Base-by-base conservation (phyloP, 805 yeast genomes). In the Kuraishia ogatae region DNA sequence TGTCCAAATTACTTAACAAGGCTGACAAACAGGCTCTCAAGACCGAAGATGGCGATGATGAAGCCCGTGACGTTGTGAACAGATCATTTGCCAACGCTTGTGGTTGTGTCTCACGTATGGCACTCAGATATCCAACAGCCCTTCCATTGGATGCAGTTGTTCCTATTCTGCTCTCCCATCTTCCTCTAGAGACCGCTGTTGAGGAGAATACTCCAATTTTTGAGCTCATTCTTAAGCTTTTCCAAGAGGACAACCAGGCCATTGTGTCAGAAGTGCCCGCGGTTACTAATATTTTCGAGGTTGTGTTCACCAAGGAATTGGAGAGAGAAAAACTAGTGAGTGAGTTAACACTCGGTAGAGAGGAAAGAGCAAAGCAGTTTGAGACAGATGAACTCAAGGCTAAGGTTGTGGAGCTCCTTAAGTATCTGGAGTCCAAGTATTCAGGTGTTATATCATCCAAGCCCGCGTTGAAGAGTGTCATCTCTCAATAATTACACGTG, bases 61-160 rank as follows among this genome's bases (percentile, higher is more conserved):
- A 87, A 69, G 78, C 89, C 39, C 80, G 80, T 64, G 96, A 90
- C 60, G 86, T 83, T 57, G 81, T 89, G 62, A 85, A 85, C 72
- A 81, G 96, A 74, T 83, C 96, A 5, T 83, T 82, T 62, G 97
- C 98, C 57, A 94, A 94, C 70, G 97, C 97, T 3, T 87, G 94
- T 70, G 99, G 99, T 50, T 94, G 98, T 80, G 96, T 92, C 56
- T 92, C 97, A 19, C 84, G 99, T 72, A 79, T 94, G 88, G 81
- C 88, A 15, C 74, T 89, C 69, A 85, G 86, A 67, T 80, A 87
- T 68, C 83, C 82, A 63, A 73, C 71, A 46, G 79, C 86, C 43
- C 83, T 92, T 61, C 97, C 97, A 57, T 71, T 90, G 61, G 83
- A 79, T 57, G 91, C 83, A 55, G 81, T 93, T 49, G 74, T 87